phyloP scores from a whole-genome alignment of 75 land plant genomes.

The Picea sitchensis region DNA sequence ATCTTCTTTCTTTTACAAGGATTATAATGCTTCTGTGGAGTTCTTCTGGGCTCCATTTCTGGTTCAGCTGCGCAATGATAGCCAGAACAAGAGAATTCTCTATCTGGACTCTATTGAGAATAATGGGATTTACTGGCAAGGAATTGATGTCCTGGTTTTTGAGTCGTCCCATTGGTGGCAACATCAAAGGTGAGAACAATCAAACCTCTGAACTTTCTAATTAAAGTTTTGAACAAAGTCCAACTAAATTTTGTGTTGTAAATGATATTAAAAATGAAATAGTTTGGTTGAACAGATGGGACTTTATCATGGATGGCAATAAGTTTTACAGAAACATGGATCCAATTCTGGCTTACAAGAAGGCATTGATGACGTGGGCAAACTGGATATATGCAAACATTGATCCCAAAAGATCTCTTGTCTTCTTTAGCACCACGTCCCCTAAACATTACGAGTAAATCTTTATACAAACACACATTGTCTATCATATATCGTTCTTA shows the following conservation, averaged over 20 bases:
- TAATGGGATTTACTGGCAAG: slow-evolving; percentile 54
- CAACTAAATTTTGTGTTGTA: too few relatives aligned
- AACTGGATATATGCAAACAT: slow-evolving; percentile 23
- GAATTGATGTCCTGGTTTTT: slow-evolving; percentile 55
- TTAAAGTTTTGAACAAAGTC: too few relatives aligned
- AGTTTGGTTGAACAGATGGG: neutral
- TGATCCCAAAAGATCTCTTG: slow-evolving; percentile 14
- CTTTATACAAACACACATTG: neutral
- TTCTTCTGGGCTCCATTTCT: slow-evolving; percentile 44
- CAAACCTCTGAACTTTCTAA: too few relatives aligned
- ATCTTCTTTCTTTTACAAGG: slow-evolving; percentile 18
- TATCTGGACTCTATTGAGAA: slow-evolving; percentile 48
- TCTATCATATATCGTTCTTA: neutral
- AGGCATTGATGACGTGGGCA: slow-evolving; percentile 35
- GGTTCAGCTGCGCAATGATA: slow-evolving; percentile 27
- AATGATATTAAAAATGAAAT: too few relatives aligned
- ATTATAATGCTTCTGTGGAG: slow-evolving; percentile 75
- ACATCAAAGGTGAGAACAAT: too few relatives aligned
- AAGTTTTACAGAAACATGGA: neutral
- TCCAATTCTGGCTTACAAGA: slow-evolving; percentile 16
- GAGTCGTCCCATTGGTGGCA: slow-evolving; percentile 87
- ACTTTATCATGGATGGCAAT: neutral
- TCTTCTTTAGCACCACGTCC: slow-evolving; percentile 38
- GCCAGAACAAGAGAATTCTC: slow-evolving; percentile 26
- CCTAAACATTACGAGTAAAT: slow-evolving; percentile 33